phyloP scores from a whole-genome alignment of 441 rosid species.

The Euphorbia schlechtendalii region DNA sequence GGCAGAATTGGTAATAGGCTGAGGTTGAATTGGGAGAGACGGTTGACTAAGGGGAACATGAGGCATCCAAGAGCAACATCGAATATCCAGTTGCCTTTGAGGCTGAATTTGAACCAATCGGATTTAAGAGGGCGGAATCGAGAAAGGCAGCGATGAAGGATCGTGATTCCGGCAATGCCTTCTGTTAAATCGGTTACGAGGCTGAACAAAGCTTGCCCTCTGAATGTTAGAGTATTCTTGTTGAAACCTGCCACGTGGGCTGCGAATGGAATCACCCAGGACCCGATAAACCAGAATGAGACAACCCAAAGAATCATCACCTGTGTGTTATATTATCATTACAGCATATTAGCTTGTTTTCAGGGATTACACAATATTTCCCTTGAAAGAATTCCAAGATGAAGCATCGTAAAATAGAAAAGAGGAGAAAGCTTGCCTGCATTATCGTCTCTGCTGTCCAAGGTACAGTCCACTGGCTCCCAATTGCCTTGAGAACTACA shows the following conservation, averaged over 20 bases:
- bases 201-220: conserved; percentile 96
- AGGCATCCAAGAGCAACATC: conserved; percentile 88
- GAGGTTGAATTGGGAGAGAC: conserved; percentile 85
- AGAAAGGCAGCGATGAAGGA: conserved; percentile 75
- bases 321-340: conserved; percentile 35
- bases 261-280: conserved; percentile 91
- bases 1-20: conserved; percentile 71
- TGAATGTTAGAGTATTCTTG: conserved; percentile 73
- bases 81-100: conserved; percentile 72
- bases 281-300: conserved; percentile 94
- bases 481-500: conserved; percentile 49
- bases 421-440: conserved; percentile 45
- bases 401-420: no score
- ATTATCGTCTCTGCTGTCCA: conserved; percentile 90
- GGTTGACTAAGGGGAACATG: conserved; percentile 87
- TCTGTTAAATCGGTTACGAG: conserved; percentile 89
- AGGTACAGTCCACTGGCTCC: conserved; percentile 83
- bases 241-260: conserved; percentile 79
- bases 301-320: conserved; percentile 94
- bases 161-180: conserved; percentile 89
- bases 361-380: no score
- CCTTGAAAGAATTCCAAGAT: no score
- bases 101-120: conserved; percentile 80
- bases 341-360: neutral
- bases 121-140: conserved; percentile 77